phyloP scores from a whole-genome alignment of 2,329 filamentous ascomycete genomes.

The Nemania sp. region DNA sequence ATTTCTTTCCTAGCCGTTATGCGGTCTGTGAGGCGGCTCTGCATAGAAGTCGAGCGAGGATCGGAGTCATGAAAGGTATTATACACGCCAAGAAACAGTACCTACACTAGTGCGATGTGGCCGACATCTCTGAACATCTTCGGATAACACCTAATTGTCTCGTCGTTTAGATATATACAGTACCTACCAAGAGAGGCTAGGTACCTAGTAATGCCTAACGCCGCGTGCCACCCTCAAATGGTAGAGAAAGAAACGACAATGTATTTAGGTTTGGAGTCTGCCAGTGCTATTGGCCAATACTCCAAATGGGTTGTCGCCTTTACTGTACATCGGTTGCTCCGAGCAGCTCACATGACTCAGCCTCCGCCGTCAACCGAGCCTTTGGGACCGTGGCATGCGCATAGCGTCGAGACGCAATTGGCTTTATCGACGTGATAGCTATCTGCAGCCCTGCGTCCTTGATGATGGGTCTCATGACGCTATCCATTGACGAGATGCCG shows the following conservation, averaged over 20 bases:
- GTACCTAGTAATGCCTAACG: constrained; percentile 3
- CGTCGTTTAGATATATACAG: no score
- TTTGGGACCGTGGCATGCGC: constrained; percentile 5
- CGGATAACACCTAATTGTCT: no score
- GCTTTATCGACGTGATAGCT: constrained; percentile 15
- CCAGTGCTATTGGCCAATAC: no score
- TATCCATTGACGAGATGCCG: constrained; percentile 11
- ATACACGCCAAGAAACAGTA: background rate
- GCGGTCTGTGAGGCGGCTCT: background rate
- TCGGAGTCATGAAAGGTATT: background rate
- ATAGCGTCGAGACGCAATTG: constrained; percentile 24
- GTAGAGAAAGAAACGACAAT: constrained; percentile 1
- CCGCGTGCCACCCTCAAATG: constrained; percentile 2
- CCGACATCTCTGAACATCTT: no score
- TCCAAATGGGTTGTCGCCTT: background rate
- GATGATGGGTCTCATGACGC: constrained; percentile 27
- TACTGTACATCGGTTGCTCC: constrained; percentile 24
- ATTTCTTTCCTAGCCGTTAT: background rate
- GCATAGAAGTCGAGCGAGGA: background rate
- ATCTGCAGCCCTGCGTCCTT: constrained; percentile 12
- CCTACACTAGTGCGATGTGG: no score
- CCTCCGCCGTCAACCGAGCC: constrained; percentile 37
- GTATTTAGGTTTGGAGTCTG: no score
- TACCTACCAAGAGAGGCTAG: no score
- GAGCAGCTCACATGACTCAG: constrained; percentile 32